Evolutionary conservation across 345 rosid species (phyloP).

Genomic region (Turritis glabra): DNA sequence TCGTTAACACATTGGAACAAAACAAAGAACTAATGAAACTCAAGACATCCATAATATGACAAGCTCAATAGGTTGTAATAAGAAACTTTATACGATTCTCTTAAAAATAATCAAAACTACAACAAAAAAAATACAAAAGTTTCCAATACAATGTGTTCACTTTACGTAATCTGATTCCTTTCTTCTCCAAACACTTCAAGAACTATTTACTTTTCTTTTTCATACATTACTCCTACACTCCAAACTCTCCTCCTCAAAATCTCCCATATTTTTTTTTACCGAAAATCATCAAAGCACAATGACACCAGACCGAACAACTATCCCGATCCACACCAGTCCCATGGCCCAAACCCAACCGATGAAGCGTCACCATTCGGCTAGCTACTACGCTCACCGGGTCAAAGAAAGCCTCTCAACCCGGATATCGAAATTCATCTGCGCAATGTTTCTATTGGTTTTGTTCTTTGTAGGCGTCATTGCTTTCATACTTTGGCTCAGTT

Average conservation of each 20-base stretch:
- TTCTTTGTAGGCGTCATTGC: conserved; percentile 50
- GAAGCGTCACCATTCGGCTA: conserved; percentile 49
- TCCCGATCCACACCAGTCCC: conserved; percentile 35
- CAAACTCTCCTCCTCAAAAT: conserved; percentile 19
- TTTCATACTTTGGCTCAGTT: conserved; percentile 75
- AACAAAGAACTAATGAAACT: background rate
- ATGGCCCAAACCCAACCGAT: conserved; percentile 9
- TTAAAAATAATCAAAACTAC: background rate
- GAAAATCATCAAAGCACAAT: conserved; percentile 15
- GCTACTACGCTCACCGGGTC: conserved; percentile 63
- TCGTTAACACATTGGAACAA: background rate
- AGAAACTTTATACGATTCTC: conserved; percentile 31
- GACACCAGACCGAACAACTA: conserved; percentile 19
- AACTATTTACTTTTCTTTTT: conserved; percentile 27
- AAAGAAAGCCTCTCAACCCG: conserved; percentile 67
- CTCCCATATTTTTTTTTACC: background rate
- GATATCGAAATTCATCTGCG: conserved; percentile 62
- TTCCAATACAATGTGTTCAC: conserved; percentile 15
- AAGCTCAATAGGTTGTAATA: conserved; percentile 7
- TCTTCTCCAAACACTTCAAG: conserved; percentile 44
- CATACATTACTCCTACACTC: conserved; percentile 23
- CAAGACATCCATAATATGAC: background rate
- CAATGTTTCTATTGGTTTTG: conserved; percentile 52
- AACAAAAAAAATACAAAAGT: background rate
- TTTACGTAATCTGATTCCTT: conserved; percentile 51